phyloP scores from a whole-genome alignment of 805 yeast species.

The Saturnispora diversa region DNA sequence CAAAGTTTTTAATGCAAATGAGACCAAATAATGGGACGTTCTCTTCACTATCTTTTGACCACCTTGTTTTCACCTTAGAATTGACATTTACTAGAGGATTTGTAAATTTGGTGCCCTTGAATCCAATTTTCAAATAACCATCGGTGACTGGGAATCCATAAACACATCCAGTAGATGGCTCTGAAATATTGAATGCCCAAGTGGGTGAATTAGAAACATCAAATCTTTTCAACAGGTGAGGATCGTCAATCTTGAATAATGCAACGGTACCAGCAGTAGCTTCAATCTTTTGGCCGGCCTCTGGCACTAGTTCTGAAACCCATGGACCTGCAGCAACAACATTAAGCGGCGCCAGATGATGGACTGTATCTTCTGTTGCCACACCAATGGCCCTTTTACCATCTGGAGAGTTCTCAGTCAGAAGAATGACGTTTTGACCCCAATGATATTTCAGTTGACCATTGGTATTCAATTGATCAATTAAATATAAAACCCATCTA shows the following conservation, averaged over 20 bases:
- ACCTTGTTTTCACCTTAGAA: constrained; percentile 25
- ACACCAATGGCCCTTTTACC: constrained; percentile 22
- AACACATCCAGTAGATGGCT: constrained; percentile 26
- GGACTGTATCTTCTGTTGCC: constrained; percentile 21
- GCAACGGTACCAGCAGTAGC: constrained; percentile 29
- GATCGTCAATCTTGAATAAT: constrained; percentile 20
- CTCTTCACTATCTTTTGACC: constrained; percentile 19
- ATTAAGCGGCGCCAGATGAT: constrained; percentile 19
- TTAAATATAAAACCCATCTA: constrained; percentile 22
- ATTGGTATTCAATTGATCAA: constrained; percentile 16
- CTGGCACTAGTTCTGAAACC: constrained; percentile 25
- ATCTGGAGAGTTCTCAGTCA: constrained; percentile 12
- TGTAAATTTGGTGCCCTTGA: constrained; percentile 28
- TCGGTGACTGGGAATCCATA: constrained; percentile 27
- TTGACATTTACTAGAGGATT: constrained; percentile 20
- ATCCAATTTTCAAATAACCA: constrained; percentile 27
- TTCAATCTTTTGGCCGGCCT: constrained; percentile 22
- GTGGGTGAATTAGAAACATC: constrained; percentile 21
- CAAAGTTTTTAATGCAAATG: constrained; percentile 21
- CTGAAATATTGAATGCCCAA: constrained; percentile 27
- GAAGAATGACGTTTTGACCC: constrained; percentile 16
- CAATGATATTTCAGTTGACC: constrained; percentile 20
- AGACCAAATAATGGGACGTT: constrained; percentile 27
- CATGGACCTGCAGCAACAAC: constrained; percentile 27
- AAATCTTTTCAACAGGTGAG: constrained; percentile 17